These are phyloP conservation scores for Metarhizium robertsii DNA, from an alignment of 2,329 filamentous ascomycete genomes.

Conservation along the genomic window DNA sequence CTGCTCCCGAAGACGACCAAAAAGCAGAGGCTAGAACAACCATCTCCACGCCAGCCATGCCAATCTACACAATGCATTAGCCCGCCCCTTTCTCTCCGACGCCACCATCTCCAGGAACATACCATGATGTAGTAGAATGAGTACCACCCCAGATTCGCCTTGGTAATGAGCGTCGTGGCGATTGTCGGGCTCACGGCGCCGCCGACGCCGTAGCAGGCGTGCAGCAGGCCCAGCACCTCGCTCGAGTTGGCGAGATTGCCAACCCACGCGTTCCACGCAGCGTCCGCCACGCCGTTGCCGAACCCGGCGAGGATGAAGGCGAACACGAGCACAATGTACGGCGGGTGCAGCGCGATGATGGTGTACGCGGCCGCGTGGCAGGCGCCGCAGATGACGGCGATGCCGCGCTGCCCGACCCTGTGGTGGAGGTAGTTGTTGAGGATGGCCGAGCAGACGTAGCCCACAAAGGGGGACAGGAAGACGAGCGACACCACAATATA, in stretches of 20 bases:
- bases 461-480: conserved; percentile 54
- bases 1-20: conserved; percentile 33
- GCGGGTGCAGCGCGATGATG: conserved; percentile 51
- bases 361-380: conserved; percentile 55
- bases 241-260: conserved; percentile 62
- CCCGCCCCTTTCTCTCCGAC: background rate
- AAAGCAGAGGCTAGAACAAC: conserved; percentile 43
- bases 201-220: conserved; percentile 57
- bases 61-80: conserved; percentile 37
- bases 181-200: conserved; percentile 61
- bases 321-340: conserved; percentile 53
- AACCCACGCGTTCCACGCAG: conserved; percentile 39
- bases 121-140: conserved; percentile 70
- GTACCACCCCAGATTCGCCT: conserved; percentile 54
- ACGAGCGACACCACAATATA: conserved; percentile 54
- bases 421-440: conserved; percentile 53
- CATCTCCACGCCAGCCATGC: conserved; percentile 43
- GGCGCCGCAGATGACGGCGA: conserved; percentile 51
- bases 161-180: conserved; percentile 61
- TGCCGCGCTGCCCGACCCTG: conserved; percentile 54
- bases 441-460: conserved; percentile 52
- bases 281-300: conserved; percentile 54
- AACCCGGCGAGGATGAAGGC: conserved; percentile 56
- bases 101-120: conserved; percentile 11
- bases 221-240: conserved; percentile 55